Evolutionary conservation across 1,284 basidiomycete species (phyloP).

Genomic region (Apiotrichum gamsii): DNA sequence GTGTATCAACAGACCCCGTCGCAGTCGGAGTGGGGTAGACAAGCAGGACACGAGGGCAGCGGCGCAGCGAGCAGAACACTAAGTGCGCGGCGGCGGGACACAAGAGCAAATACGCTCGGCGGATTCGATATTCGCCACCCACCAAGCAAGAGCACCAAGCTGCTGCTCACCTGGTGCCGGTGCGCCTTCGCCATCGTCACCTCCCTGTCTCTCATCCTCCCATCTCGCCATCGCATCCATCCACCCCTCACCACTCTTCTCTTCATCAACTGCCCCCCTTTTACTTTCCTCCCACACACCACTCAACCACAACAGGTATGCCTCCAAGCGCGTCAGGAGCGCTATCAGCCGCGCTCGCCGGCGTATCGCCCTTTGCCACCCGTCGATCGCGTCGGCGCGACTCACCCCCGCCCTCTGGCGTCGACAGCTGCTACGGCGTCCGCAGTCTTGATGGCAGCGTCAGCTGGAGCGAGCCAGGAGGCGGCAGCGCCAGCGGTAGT

Average conservation of each 20-base stretch:
- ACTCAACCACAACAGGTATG: not conserved
- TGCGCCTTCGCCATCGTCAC: not conserved
- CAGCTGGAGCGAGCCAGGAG: not conserved
- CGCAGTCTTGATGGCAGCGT: conserved; percentile 24
- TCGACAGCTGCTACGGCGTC: conserved; percentile 28
- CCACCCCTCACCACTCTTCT: not conserved
- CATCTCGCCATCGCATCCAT: not conserved
- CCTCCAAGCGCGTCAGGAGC: conserved; percentile 3
- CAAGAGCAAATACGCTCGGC: no score
- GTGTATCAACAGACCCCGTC: no score
- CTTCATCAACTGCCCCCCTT: not conserved
- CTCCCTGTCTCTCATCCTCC: not conserved
- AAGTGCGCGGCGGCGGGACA: no score
- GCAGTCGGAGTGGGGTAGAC: no score
- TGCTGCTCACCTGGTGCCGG: no score
- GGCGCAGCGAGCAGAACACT: no score
- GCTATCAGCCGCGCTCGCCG: conserved; percentile 9
- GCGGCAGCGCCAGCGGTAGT: not conserved
- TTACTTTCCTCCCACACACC: no score
- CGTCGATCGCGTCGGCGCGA: conserved; percentile 6
- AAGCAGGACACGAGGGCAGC: no score
- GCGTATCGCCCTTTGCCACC: conserved; percentile 14
- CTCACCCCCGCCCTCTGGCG: conserved; percentile 12
- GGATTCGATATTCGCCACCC: no score
- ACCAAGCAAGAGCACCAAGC: no score